Evolutionary conservation across 176 grass and related monocot genomes (phyloP).

Genomic region (Cenchrus purpureus): DNA sequence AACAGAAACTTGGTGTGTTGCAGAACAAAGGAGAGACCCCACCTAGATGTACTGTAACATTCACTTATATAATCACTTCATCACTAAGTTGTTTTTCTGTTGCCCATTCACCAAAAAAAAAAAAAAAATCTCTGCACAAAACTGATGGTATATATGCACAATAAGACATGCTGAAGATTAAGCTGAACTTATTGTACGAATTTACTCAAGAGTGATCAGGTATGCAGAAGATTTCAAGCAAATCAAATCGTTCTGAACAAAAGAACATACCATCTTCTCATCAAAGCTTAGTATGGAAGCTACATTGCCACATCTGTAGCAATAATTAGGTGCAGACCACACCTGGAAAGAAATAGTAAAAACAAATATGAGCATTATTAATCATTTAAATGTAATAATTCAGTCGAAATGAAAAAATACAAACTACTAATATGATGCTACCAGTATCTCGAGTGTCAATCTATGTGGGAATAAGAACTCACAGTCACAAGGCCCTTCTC

Average conservation of each 20-base stretch:
- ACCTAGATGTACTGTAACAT: background rate
- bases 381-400: background rate
- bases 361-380: background rate
- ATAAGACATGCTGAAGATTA: background rate
- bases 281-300: conserved; percentile 98
- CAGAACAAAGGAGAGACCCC: background rate
- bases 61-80: background rate
- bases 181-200: background rate
- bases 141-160: background rate
- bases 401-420: conserved; percentile 25
- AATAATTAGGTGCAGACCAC: conserved; percentile 99
- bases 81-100: background rate
- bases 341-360: conserved; percentile 63
- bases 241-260: conserved; percentile 10
- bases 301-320: conserved; percentile 98
- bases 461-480: conserved; percentile 43
- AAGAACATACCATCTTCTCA: conserved; percentile 82
- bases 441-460: conserved; percentile 5
- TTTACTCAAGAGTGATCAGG: background rate
- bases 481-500: conserved; percentile 99
- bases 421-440: background rate
- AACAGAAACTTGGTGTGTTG: background rate
- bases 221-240: background rate
- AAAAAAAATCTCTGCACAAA: background rate
- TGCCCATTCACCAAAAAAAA: background rate